Conservation (phyloP, 345 rosid genomes). For the Iberis pinnata region DNA sequence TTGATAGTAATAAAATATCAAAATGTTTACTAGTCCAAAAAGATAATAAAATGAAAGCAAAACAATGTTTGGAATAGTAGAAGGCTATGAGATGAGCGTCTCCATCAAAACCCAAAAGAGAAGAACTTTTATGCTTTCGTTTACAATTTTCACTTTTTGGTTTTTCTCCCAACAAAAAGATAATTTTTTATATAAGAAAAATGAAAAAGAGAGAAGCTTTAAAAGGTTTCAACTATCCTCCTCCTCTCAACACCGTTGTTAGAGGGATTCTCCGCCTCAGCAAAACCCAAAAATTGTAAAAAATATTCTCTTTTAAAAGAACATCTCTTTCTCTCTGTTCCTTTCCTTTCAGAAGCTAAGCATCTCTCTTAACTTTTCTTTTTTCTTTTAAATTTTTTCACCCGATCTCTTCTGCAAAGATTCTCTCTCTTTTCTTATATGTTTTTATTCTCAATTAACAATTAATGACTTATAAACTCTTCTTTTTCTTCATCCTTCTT, state of each 20-base stretch:
- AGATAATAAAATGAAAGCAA: neutral
- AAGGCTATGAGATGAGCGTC: slow-evolving; percentile 14
- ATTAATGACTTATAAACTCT: slow-evolving; percentile 21
- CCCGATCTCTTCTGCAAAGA: slow-evolving; percentile 42
- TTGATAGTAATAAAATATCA: no score
- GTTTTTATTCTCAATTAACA: slow-evolving; percentile 19
- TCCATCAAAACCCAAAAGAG: slow-evolving; percentile 27
- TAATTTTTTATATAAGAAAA: neutral
- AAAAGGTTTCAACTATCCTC: slow-evolving; percentile 25
- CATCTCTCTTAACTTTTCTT: slow-evolving; percentile 47
- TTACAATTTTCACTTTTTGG: slow-evolving; percentile 21
- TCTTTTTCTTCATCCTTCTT: slow-evolving; percentile 15
- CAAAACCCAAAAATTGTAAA: slow-evolving; percentile 25
- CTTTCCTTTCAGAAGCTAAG: slow-evolving; percentile 70
- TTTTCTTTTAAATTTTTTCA: slow-evolving; percentile 24
- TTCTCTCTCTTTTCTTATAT: slow-evolving; percentile 32
- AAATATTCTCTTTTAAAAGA: slow-evolving; percentile 19
- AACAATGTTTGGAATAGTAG: neutral
- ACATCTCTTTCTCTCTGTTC: slow-evolving; percentile 36
- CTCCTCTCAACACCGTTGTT: slow-evolving; percentile 32
- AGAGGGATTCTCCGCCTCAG: slow-evolving; percentile 40
- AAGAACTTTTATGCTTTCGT: slow-evolving; percentile 5
- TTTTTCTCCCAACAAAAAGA: slow-evolving; percentile 4
- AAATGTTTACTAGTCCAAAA: no score
- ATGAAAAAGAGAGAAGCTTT: slow-evolving; percentile 17